A percentile compares a stretch with the other conserved stretches of the same genome.
These are phyloP conservation scores for Termitomyces sp. DNA, from an alignment of 768 basidiomycete species.

Conservation along the genomic window DNA sequence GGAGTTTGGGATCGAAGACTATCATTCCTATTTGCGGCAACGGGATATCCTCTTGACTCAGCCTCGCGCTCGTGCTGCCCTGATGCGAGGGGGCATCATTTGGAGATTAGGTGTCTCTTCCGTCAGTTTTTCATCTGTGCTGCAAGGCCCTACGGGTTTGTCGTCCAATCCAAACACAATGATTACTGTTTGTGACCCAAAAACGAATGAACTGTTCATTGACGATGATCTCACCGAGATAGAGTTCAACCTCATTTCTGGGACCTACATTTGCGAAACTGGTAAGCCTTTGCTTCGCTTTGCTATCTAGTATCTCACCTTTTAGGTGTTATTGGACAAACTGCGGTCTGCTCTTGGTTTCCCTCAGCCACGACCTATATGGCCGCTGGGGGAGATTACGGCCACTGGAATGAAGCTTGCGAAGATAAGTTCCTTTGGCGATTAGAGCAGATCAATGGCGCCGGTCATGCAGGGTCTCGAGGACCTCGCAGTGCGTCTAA, in stretches of 20 bases:
- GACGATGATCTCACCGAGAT: constrained; percentile 11
- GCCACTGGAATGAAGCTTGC: no score
- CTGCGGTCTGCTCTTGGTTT: no score
- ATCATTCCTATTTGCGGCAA: no score
- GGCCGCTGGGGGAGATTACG: no score
- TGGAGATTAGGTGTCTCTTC: neutral
- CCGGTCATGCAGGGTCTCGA: no score
- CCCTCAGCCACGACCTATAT: no score
- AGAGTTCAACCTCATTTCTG: neutral
- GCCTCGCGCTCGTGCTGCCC: neutral
- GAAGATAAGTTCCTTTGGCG: no score
- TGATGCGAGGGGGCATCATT: neutral
- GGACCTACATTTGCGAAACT: neutral
- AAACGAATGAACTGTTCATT: constrained; percentile 1
- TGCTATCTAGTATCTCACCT: neutral
- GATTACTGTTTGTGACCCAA: neutral
- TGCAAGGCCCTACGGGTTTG: constrained; percentile 8
- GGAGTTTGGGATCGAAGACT: no score
- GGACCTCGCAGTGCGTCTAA: no score
- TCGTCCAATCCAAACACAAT: neutral
- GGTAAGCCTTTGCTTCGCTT: neutral
- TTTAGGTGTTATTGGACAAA: constrained; percentile 1
- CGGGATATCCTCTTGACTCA: neutral
- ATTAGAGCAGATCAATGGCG: no score
- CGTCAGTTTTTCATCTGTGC: constrained; percentile 5